Conservation (phyloP, 768 basidiomycete genomes). For the Tremella yokohamensis region DNA sequence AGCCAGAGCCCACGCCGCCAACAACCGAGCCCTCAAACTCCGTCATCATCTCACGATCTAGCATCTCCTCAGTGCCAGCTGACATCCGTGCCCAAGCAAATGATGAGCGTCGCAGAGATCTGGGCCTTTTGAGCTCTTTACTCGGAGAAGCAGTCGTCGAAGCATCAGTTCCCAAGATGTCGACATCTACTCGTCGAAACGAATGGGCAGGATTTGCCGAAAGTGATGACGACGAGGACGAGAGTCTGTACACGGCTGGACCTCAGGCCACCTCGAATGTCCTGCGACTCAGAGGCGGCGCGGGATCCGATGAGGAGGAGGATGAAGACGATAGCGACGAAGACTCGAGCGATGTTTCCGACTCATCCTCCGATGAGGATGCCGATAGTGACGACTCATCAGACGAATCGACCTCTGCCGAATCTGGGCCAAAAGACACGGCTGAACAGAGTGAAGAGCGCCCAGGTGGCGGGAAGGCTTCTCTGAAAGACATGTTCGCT, state of each 20-base stretch:
- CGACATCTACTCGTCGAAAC: neutral
- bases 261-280: too few species aligned
- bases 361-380: neutral
- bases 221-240: slow-evolving; percentile 1
- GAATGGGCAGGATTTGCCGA: neutral
- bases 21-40: too few species aligned
- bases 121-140: too few species aligned
- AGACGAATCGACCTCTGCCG: slow-evolving; percentile 5
- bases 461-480: slow-evolving; percentile 6
- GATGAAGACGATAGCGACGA: slow-evolving; percentile 4
- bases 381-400: neutral
- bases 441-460: neutral
- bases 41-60: neutral
- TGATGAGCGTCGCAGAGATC: too few species aligned
- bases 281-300: neutral
- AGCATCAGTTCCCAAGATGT: neutral
- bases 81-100: neutral
- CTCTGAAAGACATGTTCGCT: slow-evolving; percentile 35
- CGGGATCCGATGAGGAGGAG: neutral
- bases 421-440: slow-evolving; percentile 11
- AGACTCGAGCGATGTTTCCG: neutral
- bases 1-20: neutral
- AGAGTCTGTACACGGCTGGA: neutral
- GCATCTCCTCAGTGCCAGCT: neutral
- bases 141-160: too few species aligned